Evolutionary conservation across 306 rosid genomes (phyloP).

Genomic region (Cucurbita pepo): DNA sequence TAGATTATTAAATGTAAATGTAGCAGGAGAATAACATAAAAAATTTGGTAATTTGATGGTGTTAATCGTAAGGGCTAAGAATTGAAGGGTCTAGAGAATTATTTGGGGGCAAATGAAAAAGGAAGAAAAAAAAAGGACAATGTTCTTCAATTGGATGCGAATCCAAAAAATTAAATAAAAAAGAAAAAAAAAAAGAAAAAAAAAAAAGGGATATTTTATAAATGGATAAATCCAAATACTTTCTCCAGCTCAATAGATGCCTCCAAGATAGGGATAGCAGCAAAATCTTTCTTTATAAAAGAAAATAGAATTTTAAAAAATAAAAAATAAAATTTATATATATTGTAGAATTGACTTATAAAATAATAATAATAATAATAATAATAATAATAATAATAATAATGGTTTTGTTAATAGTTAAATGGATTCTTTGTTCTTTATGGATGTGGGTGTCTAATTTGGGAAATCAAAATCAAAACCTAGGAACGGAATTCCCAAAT

Average conservation of each 20-base stretch:
- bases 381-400: not conserved
- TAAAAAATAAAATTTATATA: not conserved
- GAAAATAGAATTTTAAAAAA: not conserved
- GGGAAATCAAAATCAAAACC: not conserved
- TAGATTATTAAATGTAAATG: too few relatives aligned
- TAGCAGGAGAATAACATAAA: too few relatives aligned
- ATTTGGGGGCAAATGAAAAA: not conserved
- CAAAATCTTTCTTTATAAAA: not conserved
- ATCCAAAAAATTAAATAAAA: slow-evolving; percentile 4
- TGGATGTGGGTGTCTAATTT: not conserved
- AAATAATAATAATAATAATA: too few relatives aligned
- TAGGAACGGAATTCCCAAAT: not conserved
- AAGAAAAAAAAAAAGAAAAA: not conserved
- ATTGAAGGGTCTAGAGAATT: not conserved
- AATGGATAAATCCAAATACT: slow-evolving; percentile 47
- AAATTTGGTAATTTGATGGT: not conserved
- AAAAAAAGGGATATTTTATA: slow-evolving; percentile 29
- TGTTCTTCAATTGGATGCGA: slow-evolving; percentile 23
- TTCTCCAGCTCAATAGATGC: slow-evolving; percentile 51
- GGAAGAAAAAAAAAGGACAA: slow-evolving; percentile 3
- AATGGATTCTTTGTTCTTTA: not conserved
- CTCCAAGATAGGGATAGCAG: slow-evolving; percentile 26
- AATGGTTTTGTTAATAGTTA: not conserved
- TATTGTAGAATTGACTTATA: not conserved
- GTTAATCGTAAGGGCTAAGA: not conserved